Conservation (phyloP, 2,329 filamentous ascomycete genomes). For the Diaporthe capsici region DNA sequence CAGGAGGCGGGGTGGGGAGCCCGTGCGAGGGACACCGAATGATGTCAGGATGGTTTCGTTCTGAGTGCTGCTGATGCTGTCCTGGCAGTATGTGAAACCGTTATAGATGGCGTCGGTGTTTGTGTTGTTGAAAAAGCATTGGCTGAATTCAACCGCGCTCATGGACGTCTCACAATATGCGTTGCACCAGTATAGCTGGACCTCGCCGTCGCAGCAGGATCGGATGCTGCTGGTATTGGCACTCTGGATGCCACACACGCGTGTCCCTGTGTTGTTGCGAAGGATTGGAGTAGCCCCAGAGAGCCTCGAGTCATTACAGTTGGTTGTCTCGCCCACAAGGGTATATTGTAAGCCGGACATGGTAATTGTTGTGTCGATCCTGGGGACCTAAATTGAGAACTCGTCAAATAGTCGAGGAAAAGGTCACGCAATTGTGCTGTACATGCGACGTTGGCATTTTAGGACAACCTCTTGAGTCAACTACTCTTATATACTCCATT, state of each 20-base stretch:
- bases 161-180: slow-evolving; percentile 4
- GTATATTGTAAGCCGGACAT: slow-evolving; percentile 11
- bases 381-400: background rate
- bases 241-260: slow-evolving; percentile 7
- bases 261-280: background rate
- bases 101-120: background rate
- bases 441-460: background rate
- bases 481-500: background rate
- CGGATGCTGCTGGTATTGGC: slow-evolving; percentile 14
- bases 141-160: background rate
- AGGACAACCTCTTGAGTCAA: background rate
- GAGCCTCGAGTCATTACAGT: slow-evolving; percentile 10
- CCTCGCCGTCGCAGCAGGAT: slow-evolving; percentile 18
- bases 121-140: background rate
- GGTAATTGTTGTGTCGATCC: background rate
- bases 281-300: background rate
- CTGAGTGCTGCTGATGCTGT: slow-evolving; percentile 5
- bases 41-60: slow-evolving; percentile 11
- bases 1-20: background rate
- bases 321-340: background rate
- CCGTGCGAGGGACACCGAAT: background rate
- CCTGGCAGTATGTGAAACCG: background rate
- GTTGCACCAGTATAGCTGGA: slow-evolving; percentile 5
- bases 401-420: background rate
- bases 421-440: background rate